Evolutionary conservation across 192 early-diverging fungal genomes (phyloP), one percentile per base, ranked within the genome.

Genomic region (Rhizoclosmatium sp.): DNA sequence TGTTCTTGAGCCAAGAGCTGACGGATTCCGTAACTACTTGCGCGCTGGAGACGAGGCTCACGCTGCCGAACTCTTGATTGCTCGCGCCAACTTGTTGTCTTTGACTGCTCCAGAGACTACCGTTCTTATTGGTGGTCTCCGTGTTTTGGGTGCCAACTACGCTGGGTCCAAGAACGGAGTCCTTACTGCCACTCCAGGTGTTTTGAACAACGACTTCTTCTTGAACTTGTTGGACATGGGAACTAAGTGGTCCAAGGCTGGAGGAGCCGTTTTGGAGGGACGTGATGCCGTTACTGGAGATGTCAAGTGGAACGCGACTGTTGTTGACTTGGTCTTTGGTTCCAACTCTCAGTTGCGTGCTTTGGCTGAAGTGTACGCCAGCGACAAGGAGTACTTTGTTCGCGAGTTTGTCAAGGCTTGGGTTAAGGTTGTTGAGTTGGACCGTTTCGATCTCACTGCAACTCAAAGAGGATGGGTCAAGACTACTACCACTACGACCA

Each of bases 261-360:
- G 23, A 7, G 58, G 4, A 5, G 42, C 16, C 31, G 21, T 74
- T 3, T 48, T 74, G 72, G 72, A 78, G 39, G 80, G 80, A 45
- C 31, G 47, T 19, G 80, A 80, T 71, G 2, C 31, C 4, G 41
- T 41, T 19, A 45, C 76, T 44, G 75, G 75, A 7, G 65, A 62
- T 10, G n/a, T 69, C 12, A 81, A 80, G 76, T 81, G 62, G 61
- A 79, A 76, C 16, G 80, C 65, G 4, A 71, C 80, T 3, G 54
- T 75, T 16, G 80, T 80, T 3, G 80, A 81, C 46, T 68, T 81
- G 44, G 80, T 81, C 41, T 79, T 81, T 76, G 80, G 80, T 12
- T 80, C 76, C 54, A 81, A 81, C 80, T 81, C 80, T 12, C 75
- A 80, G 54, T 68, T 81, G 62, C 21, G 80, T 12, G 80, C 60